Base-by-base conservation (phyloP, 805 yeast genomes). In the Lachancea sp. region DNA sequence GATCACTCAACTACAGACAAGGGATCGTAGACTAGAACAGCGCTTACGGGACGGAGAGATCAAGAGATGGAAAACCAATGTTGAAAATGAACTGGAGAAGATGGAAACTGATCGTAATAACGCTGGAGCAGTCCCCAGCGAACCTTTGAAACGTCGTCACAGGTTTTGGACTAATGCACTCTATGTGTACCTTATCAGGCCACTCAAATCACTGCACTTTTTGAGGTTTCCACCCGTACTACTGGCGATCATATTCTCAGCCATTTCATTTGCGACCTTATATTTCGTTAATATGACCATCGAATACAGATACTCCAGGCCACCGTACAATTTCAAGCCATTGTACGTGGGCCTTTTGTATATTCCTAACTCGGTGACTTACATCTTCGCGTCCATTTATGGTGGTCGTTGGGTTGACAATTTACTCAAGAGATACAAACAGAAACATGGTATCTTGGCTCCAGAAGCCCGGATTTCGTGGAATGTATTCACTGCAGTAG, bases 321-420 rank as follows among this genome's bases (percentile, higher is more conserved):
- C 64, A 0, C 96, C 96, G 3, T 86, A 86, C 60, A 75, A 77
- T 52, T 87, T 82, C 68, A 64, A 68, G 24, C 62, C 83, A 0
- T 61, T 84, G 36, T 69, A 79, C 41, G 72, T 81, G 36, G 96
- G 96, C 24, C 67, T 86, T 20, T 70, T 83, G 41, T 86, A 84
- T 63, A 77, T 86, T 24, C 95, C 96, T 26, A 86, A 86, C 58
- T 84, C 95, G 0, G 74, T 84, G 19, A 75, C 89, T 0, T 86
- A 85, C 54, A 61, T 86, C 26, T 49, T 80, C 34, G 90, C 94
- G 0, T 80, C 90, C 0, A 63, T 87, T n/a, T 68, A 74, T 45
- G 94, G 94, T 26, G 96, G 96, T 3, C 70, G 70, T 46, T 86
- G 90, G 83, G 78, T 78, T 39, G 96, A 86, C 58, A 56, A 63